Base-by-base conservation (phyloP, 768 basidiomycete genomes). In the Asterophora parasitica region DNA sequence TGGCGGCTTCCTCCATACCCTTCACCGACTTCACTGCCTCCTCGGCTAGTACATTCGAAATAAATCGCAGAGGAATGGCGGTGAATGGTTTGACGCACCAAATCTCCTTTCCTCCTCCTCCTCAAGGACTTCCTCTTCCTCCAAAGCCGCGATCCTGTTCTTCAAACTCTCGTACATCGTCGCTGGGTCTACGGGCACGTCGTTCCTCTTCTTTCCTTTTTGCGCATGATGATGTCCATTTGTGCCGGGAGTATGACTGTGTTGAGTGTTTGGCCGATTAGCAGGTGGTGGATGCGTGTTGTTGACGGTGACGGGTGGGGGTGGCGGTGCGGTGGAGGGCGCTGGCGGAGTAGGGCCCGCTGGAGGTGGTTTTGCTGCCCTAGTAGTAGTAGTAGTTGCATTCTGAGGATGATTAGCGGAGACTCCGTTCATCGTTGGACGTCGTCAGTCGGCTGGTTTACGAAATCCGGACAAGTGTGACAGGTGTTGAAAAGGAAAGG, bases 161-260 rank as follows among this genome's bases (percentile, higher is more conserved):
- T 86, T 91, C 59, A 93, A 73, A 46, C 82, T 87, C 65, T 92
- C 90, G 63, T 91, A 91, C 86, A 92, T 88, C 34, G 81, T 77
- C 2, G 82, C 85, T 45, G 89, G 88, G 70, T 93, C 90, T 46
- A 88, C 78, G 16, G 82, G 83, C 6, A 73, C 62, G 52, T 84
- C 85, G 56, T 72, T 76, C 66, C 84, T 86, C 72, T 83, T 85
- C 81, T 88, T 91, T 39, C 75, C 71, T 69, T 85, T 83, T 57
- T 67, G 65, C 37, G 60, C 60, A 52, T 57, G 71, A 44, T 66
- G 71, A 39, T 65, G 72, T 30, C 65, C 77, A 56, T 72, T 80
- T 59, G 61, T 67, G 54, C 59, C 64, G 55, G 71, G 63, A 39
- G 72, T 58, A 48, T 65, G 65, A 48, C 56, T 61, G 51, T 65